Evolutionary conservation across 129 eudicot species (phyloP), one percentile per base, ranked within the genome.

Genomic region (Silybum marianum): DNA sequence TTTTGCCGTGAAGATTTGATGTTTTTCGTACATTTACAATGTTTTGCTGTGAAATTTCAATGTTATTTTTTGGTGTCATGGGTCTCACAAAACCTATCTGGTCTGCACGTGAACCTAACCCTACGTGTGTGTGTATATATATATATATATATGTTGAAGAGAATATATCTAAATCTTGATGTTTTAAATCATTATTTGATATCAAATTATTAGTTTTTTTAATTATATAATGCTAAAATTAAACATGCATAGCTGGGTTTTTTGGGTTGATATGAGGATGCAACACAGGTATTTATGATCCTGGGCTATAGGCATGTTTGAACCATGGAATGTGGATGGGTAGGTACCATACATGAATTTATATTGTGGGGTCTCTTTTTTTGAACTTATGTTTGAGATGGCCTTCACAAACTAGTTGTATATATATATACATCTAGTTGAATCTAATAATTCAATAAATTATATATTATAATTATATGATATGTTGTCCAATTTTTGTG

Each of bases 251-350:
- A 83, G 82, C 82, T 83, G 82, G 71, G 58, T 23, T 71, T 42
- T 62, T 83, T 74, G 75, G 85, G 85, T 66, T 81, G 75, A 74
- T 69, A 74, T 74, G 80, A 81, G 78, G 86, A 34, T 83, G 82
- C 73, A 83, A 71, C 82, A 83, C 86, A 83, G 72, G 78, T 77
- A 77, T 77, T 70, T 25, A 72, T 77, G 75, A 83, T 58, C 39
- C 78, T 83, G 82, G 82, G 86, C 78, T 76, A 51, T 66, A 38
- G 74, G 60, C 72, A 75, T 76, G 72, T 69, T 76, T 69, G 21
- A 60, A 16, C 82, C 82, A 77, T 71, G 78, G 73, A 77, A 58
- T 77, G 67, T 77, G 78, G 78, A 83, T 83, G 73, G 81, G 82
- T 83, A 58, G 86, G 78, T 83, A 63, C 78, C 78, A 83, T 71